Conservation (phyloP, 306 rosid species). For the Canavalia gladiata region DNA sequence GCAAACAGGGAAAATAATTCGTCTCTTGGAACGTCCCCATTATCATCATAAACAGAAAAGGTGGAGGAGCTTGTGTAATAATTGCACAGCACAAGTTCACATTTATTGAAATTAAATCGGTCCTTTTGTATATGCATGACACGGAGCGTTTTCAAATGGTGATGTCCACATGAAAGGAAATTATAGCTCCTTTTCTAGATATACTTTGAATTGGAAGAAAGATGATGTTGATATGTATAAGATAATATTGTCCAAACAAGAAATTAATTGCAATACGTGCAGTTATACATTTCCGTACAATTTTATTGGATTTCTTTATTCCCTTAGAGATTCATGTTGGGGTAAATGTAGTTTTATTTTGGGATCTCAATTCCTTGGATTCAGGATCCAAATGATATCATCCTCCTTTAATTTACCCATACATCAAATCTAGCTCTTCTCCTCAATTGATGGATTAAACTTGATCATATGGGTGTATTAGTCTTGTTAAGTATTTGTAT, state of each 20-base stretch:
- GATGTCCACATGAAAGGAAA: slow-evolving; percentile 53
- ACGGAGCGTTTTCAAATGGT: slow-evolving; percentile 51
- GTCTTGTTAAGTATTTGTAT: neutral
- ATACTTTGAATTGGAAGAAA: slow-evolving; percentile 44
- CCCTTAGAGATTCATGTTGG: neutral
- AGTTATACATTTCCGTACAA: slow-evolving; percentile 24
- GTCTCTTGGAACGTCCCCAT: slow-evolving; percentile 9
- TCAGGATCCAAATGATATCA: neutral
- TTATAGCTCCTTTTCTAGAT: slow-evolving; percentile 49
- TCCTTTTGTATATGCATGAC: slow-evolving; percentile 49
- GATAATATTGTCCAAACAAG: slow-evolving; percentile 44
- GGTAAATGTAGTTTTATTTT: neutral
- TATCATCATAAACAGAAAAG: slow-evolving; percentile 50
- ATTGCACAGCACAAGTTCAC: slow-evolving; percentile 61
- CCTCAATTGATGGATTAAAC: neutral
- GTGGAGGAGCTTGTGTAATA: slow-evolving; percentile 58
- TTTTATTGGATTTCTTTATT: neutral
- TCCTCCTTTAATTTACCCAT: neutral
- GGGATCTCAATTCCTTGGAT: neutral
- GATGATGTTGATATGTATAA: slow-evolving; percentile 35
- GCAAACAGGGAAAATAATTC: neutral
- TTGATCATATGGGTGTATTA: neutral
- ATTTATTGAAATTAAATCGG: slow-evolving; percentile 45
- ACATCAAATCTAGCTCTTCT: neutral
- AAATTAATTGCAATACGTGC: slow-evolving; percentile 40